phyloP scores from a whole-genome alignment of 768 basidiomycete genomes.

The Trametes coccinea region DNA sequence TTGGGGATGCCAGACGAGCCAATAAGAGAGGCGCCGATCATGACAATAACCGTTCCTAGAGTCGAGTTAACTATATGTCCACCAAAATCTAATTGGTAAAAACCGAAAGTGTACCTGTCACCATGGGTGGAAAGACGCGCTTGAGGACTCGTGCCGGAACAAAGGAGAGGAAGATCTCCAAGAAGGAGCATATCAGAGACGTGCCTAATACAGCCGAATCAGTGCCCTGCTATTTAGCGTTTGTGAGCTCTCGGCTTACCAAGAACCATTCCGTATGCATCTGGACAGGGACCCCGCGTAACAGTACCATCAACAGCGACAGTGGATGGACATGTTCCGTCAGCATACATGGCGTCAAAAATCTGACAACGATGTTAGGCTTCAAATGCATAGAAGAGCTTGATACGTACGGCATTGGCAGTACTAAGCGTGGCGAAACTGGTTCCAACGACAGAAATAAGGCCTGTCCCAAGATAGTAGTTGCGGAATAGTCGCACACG shows the following conservation, averaged over 20 bases:
- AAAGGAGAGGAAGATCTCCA: conserved; percentile 80
- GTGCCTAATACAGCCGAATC: conserved; percentile 49
- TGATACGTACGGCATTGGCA: conserved; percentile 55
- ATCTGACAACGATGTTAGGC: conserved; percentile 44
- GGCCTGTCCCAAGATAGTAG: conserved; percentile 77
- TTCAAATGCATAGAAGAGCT: neutral
- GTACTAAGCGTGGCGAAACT: conserved; percentile 79
- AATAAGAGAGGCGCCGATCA: conserved; percentile 79
- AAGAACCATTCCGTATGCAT: conserved; percentile 78
- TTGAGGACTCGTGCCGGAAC: conserved; percentile 63
- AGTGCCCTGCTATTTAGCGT: neutral
- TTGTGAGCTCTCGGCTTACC: conserved; percentile 40
- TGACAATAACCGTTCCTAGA: conserved; percentile 71
- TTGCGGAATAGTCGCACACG: conserved; percentile 57
- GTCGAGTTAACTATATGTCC: neutral
- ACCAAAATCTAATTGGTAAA: neutral
- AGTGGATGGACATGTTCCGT: conserved; percentile 73
- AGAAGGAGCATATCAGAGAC: conserved; percentile 73
- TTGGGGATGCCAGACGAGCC: conserved; percentile 73
- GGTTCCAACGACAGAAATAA: conserved; percentile 80
- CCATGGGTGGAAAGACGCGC: conserved; percentile 75
- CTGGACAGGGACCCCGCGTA: conserved; percentile 64
- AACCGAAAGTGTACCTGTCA: conserved; percentile 51
- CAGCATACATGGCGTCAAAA: conserved; percentile 73
- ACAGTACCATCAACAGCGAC: conserved; percentile 58